Evolutionary conservation across 1,284 basidiomycete genomes (phyloP), one percentile per base, ranked within the genome.

Genomic region (Ceratobasidium sp.): DNA sequence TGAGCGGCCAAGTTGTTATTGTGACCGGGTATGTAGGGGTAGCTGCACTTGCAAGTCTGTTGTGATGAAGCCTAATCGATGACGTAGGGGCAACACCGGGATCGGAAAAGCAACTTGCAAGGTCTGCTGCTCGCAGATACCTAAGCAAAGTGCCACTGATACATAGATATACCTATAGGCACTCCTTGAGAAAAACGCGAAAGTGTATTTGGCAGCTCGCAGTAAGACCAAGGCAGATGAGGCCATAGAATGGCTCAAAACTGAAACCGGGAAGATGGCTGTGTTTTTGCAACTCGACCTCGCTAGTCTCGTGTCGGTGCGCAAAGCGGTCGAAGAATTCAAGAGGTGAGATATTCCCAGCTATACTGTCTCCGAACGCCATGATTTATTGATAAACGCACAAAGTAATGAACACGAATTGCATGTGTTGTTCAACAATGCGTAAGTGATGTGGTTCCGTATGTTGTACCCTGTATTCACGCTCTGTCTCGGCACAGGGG

Each of bases 191-290:
- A 88, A 88, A 75, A 89, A 91, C 53, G 91, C 91, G 6, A 92
- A 87, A 79, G 92, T 94, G 0, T 93, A 92, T 82, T 86, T 93
- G 80, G 90, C 90, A 1, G 87, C 87, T 26, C 87, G 93, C n/a
- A 88, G 85, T 80, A 81, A 85, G 77, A 81, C 84, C 42, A 90
- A 89, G 75, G 90, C 88, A 0, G 80, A 85, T 44, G 83, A 82
- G 0, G 89, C 90, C 0, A 91, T 93, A 71, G 82, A 84, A 13
- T 85, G 89, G 39, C 86, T 93, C 72, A 87, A 87, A 80, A 46
- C 82, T 2, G 84, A 83, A 77, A 89, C 87, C 28, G 78, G 73
- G 10, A 88, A 87, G 51, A 86, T 88, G 58, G 87, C 87, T 0
- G 67, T 89, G 18, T 91, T 90, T 80, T 82, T 94, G 40, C 82